Conservation (phyloP, 495 filamentous ascomycete species). For the Neurospora sp. region DNA sequence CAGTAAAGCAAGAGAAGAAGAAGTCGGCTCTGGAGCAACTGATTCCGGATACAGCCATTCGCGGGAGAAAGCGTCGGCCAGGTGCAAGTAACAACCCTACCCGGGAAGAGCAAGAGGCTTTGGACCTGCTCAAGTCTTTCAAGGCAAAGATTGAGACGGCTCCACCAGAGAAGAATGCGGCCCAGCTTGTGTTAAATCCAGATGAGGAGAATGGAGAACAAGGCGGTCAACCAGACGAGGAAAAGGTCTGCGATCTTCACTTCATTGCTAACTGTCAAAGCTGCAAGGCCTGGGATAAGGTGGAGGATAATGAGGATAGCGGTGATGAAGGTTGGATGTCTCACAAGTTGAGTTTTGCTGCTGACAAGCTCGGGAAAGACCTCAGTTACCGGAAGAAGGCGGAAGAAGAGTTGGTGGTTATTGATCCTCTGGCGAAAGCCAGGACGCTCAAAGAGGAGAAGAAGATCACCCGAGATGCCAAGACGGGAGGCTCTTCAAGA, state of each 20-base stretch:
- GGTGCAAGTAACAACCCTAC: slow-evolving; percentile 30
- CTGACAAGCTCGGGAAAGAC: slow-evolving; percentile 87
- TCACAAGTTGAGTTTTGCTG: slow-evolving; percentile 74
- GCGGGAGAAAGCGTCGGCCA: slow-evolving; percentile 70
- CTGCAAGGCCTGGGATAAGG: slow-evolving; percentile 68
- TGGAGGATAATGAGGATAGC: slow-evolving; percentile 45
- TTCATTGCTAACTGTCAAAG: slow-evolving; percentile 91
- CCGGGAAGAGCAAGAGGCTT: slow-evolving; percentile 49
- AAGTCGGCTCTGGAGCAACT: slow-evolving; percentile 67
- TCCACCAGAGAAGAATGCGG: slow-evolving; percentile 36
- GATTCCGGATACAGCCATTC: slow-evolving; percentile 70
- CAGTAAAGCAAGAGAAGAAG: slow-evolving; percentile 43
- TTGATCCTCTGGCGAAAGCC: slow-evolving; percentile 84
- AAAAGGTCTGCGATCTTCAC: slow-evolving; percentile 69
- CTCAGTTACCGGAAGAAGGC: slow-evolving; percentile 81
- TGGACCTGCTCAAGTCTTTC: slow-evolving; percentile 67
- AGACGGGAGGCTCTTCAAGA: slow-evolving; percentile 39
- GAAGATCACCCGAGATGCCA: slow-evolving; percentile 40
- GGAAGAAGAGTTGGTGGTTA: slow-evolving; percentile 82
- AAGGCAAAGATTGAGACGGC: slow-evolving; percentile 62
- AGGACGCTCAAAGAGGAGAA: slow-evolving; percentile 58
- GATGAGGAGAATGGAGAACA: slow-evolving; percentile 20
- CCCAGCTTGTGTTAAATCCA: slow-evolving; percentile 10
- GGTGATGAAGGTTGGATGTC: slow-evolving; percentile 57
- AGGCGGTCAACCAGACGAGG: slow-evolving; percentile 22